phyloP scores from a whole-genome alignment of 1,284 basidiomycete species.

The Takashimella koratensis region DNA sequence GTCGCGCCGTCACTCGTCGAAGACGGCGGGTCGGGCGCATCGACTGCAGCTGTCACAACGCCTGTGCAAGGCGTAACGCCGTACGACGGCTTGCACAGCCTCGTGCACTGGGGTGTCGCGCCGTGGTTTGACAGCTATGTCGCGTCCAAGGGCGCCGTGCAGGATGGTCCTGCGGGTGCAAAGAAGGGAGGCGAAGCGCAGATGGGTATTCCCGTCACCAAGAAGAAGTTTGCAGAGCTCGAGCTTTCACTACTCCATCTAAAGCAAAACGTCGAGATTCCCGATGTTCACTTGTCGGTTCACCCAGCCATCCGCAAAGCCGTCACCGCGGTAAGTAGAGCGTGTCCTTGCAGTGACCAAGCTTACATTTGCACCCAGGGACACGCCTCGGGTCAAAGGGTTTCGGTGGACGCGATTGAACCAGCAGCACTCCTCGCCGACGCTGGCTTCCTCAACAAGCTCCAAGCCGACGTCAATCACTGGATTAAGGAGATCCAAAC shows the following conservation, averaged over 20 bases:
- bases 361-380: slow-evolving; percentile 14
- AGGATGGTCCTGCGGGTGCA: slow-evolving; percentile 56
- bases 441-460: slow-evolving; percentile 85
- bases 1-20: slow-evolving; percentile 22
- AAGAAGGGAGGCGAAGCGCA: slow-evolving; percentile 74
- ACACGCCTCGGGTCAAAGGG: slow-evolving; percentile 32
- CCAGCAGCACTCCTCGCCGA: slow-evolving; percentile 62
- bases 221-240: slow-evolving; percentile 98
- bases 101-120: slow-evolving; percentile 93
- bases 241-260: slow-evolving; percentile 93
- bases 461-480: slow-evolving; percentile 89
- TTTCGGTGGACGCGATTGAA: slow-evolving; percentile 47
- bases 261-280: slow-evolving; percentile 98
- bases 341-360: not conserved
- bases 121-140: slow-evolving; percentile 99
- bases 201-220: slow-evolving; percentile 96
- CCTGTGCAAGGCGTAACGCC: slow-evolving; percentile 57
- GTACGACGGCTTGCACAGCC: slow-evolving; percentile 93
- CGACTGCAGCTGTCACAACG: slow-evolving; percentile 39
- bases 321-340: slow-evolving; percentile 62
- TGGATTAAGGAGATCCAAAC: slow-evolving; percentile 99
- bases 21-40: slow-evolving; percentile 31
- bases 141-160: slow-evolving; percentile 44
- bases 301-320: slow-evolving; percentile 86
- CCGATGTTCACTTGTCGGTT: slow-evolving; percentile 87